Percentiles rank a stretch among this genome's conserved stretches.
Evolutionary conservation across 768 basidiomycete species (phyloP).

Genomic region (Steccherinum ochraceum): DNA sequence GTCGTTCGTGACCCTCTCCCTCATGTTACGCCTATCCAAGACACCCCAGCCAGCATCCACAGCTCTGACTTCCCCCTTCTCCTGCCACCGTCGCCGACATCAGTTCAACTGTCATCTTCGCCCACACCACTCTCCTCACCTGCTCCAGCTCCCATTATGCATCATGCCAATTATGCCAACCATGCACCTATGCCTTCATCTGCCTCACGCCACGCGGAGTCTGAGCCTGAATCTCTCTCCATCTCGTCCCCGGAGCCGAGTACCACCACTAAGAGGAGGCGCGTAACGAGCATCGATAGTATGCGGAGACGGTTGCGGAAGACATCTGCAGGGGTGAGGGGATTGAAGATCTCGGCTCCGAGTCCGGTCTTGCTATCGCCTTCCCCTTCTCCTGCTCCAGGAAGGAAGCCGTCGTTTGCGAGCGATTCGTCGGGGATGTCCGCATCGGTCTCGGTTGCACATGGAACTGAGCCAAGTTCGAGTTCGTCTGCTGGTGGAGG

Average conservation of each 20-base stretch:
- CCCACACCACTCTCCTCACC: conserved; percentile 9
- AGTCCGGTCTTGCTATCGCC: not conserved
- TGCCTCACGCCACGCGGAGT: conserved; percentile 3
- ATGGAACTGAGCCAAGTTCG: not conserved
- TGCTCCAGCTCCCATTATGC: conserved; percentile 1
- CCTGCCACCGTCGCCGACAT: conserved; percentile 7
- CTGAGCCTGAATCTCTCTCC: conserved; percentile 4
- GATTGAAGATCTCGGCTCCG: conserved; percentile 5
- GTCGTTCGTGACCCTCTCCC: not conserved
- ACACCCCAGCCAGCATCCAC: conserved; percentile 10
- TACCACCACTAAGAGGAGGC: not conserved
- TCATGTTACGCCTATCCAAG: conserved; percentile 7
- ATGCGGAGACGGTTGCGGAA: not conserved
- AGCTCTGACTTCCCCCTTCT: conserved; percentile 17
- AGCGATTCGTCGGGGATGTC: conserved; percentile 2
- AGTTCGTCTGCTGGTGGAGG: not conserved
- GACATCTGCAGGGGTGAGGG: not conserved
- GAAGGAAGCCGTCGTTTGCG: not conserved
- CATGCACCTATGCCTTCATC: not conserved
- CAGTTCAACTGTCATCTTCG: not conserved
- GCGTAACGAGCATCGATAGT: not conserved
- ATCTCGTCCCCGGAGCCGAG: no score
- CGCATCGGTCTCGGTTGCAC: not conserved
- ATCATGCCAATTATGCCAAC: not conserved
- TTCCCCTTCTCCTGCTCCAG: not conserved